Conservation (phyloP, 2,329 filamentous ascomycete genomes). For the Beauveria sp. region DNA sequence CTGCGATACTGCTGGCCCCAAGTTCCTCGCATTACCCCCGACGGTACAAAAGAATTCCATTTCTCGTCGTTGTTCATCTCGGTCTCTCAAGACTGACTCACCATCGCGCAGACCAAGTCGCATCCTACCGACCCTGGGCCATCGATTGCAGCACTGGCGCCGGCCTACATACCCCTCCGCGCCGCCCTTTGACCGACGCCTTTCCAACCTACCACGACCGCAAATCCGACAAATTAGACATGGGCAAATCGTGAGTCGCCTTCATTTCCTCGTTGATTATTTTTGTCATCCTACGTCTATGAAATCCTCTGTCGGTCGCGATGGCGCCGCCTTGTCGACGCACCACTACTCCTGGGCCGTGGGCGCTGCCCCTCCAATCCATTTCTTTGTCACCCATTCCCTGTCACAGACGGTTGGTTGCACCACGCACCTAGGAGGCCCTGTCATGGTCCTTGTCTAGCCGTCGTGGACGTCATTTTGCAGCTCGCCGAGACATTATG, state of each 20-base stretch:
- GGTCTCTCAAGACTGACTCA: background rate
- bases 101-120: background rate
- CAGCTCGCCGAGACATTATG: background rate
- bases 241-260: slow-evolving; percentile 11
- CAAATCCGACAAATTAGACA: background rate
- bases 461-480: background rate
- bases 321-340: background rate
- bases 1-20: background rate
- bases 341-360: background rate
- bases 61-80: background rate
- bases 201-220: background rate
- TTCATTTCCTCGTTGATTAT: background rate
- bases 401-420: background rate
- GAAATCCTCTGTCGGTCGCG: background rate
- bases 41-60: background rate
- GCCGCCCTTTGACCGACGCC: background rate
- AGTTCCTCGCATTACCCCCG: background rate
- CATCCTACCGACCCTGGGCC: background rate
- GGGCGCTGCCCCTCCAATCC: background rate
- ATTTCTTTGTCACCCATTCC: background rate
- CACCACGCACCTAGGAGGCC: background rate
- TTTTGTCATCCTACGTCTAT: background rate
- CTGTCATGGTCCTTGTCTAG: background rate
- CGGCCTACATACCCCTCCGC: background rate
- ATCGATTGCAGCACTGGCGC: slow-evolving; percentile 6